A percentile compares a stretch with the other conserved stretches of the same genome.
Conservation (phyloP, 1,284 basidiomycete genomes). For the Rhizoctonia solani region DNA sequence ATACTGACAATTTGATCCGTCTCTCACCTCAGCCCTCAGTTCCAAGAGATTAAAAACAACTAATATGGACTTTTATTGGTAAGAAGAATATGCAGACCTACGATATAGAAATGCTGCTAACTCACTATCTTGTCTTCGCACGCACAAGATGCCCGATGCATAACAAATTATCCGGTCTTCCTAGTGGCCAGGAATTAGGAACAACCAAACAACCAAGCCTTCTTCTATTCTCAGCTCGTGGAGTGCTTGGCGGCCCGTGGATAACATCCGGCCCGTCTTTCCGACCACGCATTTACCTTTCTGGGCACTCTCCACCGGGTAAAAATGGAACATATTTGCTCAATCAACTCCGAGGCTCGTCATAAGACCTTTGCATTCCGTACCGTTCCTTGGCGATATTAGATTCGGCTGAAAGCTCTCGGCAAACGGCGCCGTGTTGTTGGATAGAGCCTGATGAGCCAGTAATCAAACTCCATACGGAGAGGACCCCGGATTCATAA, state of each 20-base stretch:
- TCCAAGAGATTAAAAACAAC: too few relatives aligned
- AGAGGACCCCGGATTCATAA: slow-evolving; percentile 9
- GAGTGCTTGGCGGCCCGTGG: slow-evolving; percentile 10
- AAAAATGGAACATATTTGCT: neutral
- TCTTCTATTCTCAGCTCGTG: slow-evolving; percentile 1
- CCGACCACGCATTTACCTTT: slow-evolving; percentile 3
- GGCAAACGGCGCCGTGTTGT: neutral
- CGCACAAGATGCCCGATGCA: neutral
- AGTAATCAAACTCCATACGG: slow-evolving; percentile 19
- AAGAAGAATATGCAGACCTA: too few relatives aligned
- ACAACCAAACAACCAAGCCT: neutral
- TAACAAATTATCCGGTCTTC: slow-evolving; percentile 2
- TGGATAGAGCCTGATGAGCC: too few relatives aligned
- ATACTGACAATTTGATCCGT: too few relatives aligned
- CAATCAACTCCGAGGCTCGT: neutral
- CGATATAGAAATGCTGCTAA: too few relatives aligned
- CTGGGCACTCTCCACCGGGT: neutral
- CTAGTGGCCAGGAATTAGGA: neutral
- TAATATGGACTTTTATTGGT: too few relatives aligned
- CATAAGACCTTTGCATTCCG: neutral
- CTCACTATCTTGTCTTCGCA: neutral
- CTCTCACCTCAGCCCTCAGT: too few relatives aligned
- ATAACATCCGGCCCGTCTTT: slow-evolving; percentile 3
- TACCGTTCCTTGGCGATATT: slow-evolving; percentile 14
- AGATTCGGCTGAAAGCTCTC: slow-evolving; percentile 2